A percentile compares a stretch with the other conserved stretches of the same genome.
These are phyloP conservation scores for Aspergillus amoenus DNA, from an alignment of 2,329 filamentous ascomycete species.

Conservation along the genomic window DNA sequence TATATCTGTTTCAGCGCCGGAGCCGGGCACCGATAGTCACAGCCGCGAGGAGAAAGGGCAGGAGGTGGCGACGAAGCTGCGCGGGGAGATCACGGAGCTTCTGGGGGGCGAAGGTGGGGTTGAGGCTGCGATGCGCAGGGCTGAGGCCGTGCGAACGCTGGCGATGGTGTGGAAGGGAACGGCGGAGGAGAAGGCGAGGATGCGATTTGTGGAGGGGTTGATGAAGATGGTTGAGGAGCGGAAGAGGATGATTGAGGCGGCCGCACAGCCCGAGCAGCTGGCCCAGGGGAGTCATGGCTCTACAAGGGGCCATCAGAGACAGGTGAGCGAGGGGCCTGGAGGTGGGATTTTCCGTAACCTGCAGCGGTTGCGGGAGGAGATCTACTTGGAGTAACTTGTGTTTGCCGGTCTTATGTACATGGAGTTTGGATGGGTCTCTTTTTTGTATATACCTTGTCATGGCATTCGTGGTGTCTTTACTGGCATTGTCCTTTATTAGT, in stretches of 20 bases:
- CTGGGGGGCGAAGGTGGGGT: conserved; percentile 68
- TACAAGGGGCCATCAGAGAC: conserved; percentile 19
- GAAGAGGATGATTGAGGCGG: conserved; percentile 47
- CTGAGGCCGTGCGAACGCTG: conserved; percentile 75
- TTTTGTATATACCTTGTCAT: no score
- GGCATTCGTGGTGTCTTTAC: not conserved
- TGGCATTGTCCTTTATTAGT: not conserved
- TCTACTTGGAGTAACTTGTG: conserved; percentile 49
- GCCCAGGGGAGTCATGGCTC: conserved; percentile 2
- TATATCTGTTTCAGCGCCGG: conserved; percentile 84
- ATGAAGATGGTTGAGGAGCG: conserved; percentile 80
- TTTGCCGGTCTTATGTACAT: not conserved
- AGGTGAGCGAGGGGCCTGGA: conserved; percentile 40
- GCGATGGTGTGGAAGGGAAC: conserved; percentile 91
- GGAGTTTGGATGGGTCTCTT: no score
- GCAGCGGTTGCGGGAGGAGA: conserved; percentile 54
- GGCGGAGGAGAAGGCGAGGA: conserved; percentile 83
- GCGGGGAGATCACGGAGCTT: conserved; percentile 69
- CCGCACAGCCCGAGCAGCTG: conserved; percentile 24
- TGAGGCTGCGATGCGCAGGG: conserved; percentile 65
- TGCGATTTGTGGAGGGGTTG: conserved; percentile 77
- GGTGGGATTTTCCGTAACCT: conserved; percentile 55
- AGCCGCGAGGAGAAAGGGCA: conserved; percentile 84
- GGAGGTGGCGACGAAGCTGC: conserved; percentile 65
- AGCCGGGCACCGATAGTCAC: conserved; percentile 64